A percentile compares a stretch with the other conserved stretches of the same genome.
phyloP scores from a whole-genome alignment of 176 grass and related monocot species.

The Oryza meyeriana region DNA sequence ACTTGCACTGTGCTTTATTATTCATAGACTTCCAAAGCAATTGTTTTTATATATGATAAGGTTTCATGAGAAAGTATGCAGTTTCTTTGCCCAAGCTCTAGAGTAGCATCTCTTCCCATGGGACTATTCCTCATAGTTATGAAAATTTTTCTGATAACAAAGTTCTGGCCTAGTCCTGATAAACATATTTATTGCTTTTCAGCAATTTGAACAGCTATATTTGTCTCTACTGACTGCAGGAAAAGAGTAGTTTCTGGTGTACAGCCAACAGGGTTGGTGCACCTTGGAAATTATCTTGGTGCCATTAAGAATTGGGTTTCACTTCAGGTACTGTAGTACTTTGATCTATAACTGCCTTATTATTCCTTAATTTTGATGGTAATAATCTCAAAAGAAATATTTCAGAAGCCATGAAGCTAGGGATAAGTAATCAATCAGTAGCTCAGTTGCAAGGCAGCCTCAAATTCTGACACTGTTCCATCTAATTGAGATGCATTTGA shows the following conservation, averaged over 20 bases:
- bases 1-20: background rate
- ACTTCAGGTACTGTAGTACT: slow-evolving; percentile 79
- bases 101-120: background rate
- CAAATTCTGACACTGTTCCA: slow-evolving; percentile 1
- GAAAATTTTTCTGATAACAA: background rate
- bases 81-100: background rate
- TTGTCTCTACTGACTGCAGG: slow-evolving; percentile 41
- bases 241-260: slow-evolving; percentile 99
- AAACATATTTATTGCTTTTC: slow-evolving; percentile 9
- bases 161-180: background rate
- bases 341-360: background rate
- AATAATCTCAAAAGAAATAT: background rate
- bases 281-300: slow-evolving; percentile 97
- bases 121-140: slow-evolving; percentile 5
- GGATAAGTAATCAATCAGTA: background rate
- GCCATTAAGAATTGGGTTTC: slow-evolving; percentile 98
- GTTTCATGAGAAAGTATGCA: background rate
- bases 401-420: background rate
- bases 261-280: slow-evolving; percentile 90
- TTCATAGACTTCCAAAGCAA: background rate
- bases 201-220: background rate
- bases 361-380: slow-evolving; percentile 4
- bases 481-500: slow-evolving; percentile 17
- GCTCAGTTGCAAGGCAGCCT: background rate
- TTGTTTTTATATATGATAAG: background rate